phyloP scores from a whole-genome alignment of 2,329 filamentous ascomycete species.

The Colletotrichum sp. region DNA sequence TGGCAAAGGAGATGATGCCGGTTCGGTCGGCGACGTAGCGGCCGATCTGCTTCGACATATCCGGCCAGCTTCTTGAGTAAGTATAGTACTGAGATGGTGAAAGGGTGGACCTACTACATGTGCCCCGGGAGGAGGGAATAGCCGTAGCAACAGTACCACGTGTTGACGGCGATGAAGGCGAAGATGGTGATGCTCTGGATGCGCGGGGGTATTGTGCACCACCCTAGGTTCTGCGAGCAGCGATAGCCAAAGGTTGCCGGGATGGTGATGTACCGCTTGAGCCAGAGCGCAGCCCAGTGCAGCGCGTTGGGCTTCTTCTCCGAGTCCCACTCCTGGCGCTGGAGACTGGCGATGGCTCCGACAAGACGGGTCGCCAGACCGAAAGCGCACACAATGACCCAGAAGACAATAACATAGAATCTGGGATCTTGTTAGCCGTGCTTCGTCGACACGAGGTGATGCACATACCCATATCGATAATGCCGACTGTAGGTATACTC shows the following conservation, averaged over 20 bases:
- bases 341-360: neutral
- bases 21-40: slow-evolving; percentile 69
- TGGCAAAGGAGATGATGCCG: slow-evolving; percentile 67
- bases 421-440: slow-evolving; percentile 22
- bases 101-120: slow-evolving; percentile 38
- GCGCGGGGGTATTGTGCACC: slow-evolving; percentile 48
- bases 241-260: slow-evolving; percentile 49
- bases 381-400: slow-evolving; percentile 40
- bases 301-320: neutral
- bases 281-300: slow-evolving; percentile 27
- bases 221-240: slow-evolving; percentile 48
- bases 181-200: slow-evolving; percentile 46
- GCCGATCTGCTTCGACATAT: slow-evolving; percentile 37
- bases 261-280: slow-evolving; percentile 36
- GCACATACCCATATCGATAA: slow-evolving; percentile 38
- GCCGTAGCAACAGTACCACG: slow-evolving; percentile 38
- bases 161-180: slow-evolving; percentile 42
- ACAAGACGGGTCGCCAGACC: slow-evolving; percentile 37
- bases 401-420: slow-evolving; percentile 43
- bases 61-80: slow-evolving; percentile 34
- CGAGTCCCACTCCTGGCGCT: slow-evolving; percentile 4
- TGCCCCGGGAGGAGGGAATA: slow-evolving; percentile 42
- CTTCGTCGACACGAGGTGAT: neutral
- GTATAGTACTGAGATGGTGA: neutral
- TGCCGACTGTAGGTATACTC: slow-evolving; percentile 40